phyloP scores from a whole-genome alignment of 1,284 basidiomycete genomes.

The Irpex lacteus region DNA sequence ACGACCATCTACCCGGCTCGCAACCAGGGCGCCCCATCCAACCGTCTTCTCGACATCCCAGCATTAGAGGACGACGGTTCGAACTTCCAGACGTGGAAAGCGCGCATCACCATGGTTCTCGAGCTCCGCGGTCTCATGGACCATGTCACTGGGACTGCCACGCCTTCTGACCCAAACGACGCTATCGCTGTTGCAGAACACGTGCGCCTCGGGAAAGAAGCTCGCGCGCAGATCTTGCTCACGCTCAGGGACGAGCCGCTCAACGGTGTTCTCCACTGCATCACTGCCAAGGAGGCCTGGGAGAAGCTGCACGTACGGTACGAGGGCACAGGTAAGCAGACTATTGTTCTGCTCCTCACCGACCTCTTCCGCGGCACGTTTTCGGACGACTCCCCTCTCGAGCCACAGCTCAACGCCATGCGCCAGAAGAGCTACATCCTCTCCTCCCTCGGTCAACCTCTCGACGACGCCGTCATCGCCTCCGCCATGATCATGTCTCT shows the following conservation, averaged over 20 bases:
- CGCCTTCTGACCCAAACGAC: not conserved
- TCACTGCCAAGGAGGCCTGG: constrained; percentile 13
- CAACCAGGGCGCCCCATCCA: not conserved
- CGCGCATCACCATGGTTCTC: constrained; percentile 14
- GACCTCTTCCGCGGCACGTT: constrained; percentile 20
- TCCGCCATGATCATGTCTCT: constrained; percentile 21
- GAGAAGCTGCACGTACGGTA: constrained; percentile 14
- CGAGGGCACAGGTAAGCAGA: constrained; percentile 21
- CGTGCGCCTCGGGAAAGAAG: constrained; percentile 9
- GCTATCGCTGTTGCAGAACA: not conserved
- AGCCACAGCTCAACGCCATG: constrained; percentile 21
- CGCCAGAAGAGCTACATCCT: constrained; percentile 16
- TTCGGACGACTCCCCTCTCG: constrained; percentile 16
- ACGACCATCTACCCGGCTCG: not conserved
- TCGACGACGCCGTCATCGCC: constrained; percentile 15
- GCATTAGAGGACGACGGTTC: constrained; percentile 18
- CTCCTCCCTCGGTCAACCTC: constrained; percentile 10
- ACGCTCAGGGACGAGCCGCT: constrained; percentile 21
- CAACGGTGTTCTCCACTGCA: constrained; percentile 14
- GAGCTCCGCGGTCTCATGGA: constrained; percentile 11
- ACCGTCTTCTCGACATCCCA: constrained; percentile 16
- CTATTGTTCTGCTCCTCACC: constrained; percentile 18
- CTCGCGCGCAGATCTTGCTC: constrained; percentile 19
- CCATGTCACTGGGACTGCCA: constrained; percentile 5
- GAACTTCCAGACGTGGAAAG: constrained; percentile 23